Evolutionary conservation across 129 eudicot species (phyloP), one percentile per base, ranked within the genome.

Genomic region (Arctium lappa): DNA sequence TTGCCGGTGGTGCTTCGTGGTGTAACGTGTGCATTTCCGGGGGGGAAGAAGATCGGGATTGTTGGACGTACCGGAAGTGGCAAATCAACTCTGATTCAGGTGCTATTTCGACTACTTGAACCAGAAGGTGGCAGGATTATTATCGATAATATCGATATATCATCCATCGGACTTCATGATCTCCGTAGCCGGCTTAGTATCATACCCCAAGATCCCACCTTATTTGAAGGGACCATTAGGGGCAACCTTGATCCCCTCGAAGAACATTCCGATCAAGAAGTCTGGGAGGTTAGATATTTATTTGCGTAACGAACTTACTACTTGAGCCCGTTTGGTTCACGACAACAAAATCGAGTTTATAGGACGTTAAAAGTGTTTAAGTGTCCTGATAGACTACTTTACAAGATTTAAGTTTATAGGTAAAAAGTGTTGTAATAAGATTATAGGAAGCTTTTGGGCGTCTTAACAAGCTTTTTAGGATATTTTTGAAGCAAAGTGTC

Each of bases 51-150:
- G 83, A 90, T 93, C 12, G 99, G 97, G 73, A 91, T 95, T 34
- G 99, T 95, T 34, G 97, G 99, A n/a, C 97, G 99, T 69, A 95
- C 99, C 1, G 99, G 99, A 82, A 92, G 99, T 72, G 99, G 99
- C 9, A 95, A 95, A 86, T 95, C 99, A 2, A 95, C 99, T 69
- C 76, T 95, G 69, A 92, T 95, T 48, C 99, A 95, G 76, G 99
- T 94, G 4, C 77, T 95, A 15, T 95, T 95, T 71, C 90, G 99
- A 38, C 83, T 93, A 79, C 79, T 95, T 82, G 97, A 95, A 88
- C 99, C 97, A 31, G 91, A 84, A 46, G 85, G 90, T 40, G 99
- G 99, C 33, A 84, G 87, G 36, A 95, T 95, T n/a, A 87, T 95
- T 36, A 92, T 95, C 13, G 99, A 95, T 84, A 84, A 88, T 78